Evolutionary conservation across 257 asterid genomes (phyloP).

Genomic region (Gentiana macrophylla): DNA sequence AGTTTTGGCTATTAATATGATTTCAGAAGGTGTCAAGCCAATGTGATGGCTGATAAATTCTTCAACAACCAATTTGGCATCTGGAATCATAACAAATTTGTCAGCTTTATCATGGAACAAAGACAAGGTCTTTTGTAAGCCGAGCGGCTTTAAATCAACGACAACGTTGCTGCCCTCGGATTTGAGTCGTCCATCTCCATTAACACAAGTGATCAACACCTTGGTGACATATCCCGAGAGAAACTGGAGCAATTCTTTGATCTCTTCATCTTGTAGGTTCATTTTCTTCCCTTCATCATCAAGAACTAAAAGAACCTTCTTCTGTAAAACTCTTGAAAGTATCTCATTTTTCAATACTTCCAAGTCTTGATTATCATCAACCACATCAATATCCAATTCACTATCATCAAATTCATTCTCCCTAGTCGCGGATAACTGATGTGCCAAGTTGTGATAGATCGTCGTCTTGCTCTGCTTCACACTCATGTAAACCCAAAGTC

Average conservation of each 20-base stretch:
- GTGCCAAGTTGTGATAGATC: constrained; percentile 4
- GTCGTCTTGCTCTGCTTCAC: neutral
- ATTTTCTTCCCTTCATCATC: constrained; percentile 11
- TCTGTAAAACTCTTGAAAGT: neutral
- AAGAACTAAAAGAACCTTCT: constrained; percentile 9
- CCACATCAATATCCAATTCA: neutral
- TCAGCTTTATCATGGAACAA: constrained; percentile 4
- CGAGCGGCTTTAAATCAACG: neutral
- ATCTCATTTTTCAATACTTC: constrained; percentile 2
- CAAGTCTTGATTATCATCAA: neutral
- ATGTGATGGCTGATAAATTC: constrained; percentile 1
- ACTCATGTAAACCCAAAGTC: constrained; percentile 11
- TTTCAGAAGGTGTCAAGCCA: constrained; percentile 7
- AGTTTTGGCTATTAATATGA: constrained; percentile 7
- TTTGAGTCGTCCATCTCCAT: neutral
- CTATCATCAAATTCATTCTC: constrained; percentile 7
- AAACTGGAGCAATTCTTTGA: neutral
- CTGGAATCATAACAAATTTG: constrained; percentile 3
- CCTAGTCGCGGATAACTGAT: constrained; percentile 3
- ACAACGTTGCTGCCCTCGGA: neutral
- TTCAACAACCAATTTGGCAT: neutral
- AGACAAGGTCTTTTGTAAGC: constrained; percentile 4
- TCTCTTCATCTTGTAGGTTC: neutral
- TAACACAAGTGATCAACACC: constrained; percentile 11
- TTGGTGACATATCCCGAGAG: neutral